A percentile compares a stretch with the other conserved stretches of the same genome.
These are phyloP conservation scores for Hymenotorrendiella dingleyae DNA, from an alignment of 2,329 filamentous ascomycete genomes.

Conservation along the genomic window DNA sequence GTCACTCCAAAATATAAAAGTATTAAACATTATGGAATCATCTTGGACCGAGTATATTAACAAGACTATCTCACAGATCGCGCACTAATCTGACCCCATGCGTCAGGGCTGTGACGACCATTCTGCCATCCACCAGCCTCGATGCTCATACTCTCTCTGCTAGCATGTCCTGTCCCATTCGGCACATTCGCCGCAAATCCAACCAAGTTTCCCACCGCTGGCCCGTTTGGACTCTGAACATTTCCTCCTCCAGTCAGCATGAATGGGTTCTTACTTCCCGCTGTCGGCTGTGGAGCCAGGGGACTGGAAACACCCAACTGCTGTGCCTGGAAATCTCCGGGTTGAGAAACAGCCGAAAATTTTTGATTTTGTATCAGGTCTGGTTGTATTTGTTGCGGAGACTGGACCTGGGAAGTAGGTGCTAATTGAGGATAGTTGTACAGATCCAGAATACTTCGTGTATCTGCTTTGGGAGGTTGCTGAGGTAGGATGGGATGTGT, in stretches of 20 bases:
- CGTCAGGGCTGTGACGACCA: slow-evolving; percentile 72
- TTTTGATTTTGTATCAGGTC: slow-evolving; percentile 14
- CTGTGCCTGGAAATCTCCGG: slow-evolving; percentile 2
- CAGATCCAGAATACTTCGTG: slow-evolving; percentile 68
- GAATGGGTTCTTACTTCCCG: slow-evolving; percentile 31
- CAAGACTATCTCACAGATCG: slow-evolving; percentile 26
- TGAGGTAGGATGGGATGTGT: slow-evolving; percentile 35
- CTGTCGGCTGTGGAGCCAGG: slow-evolving; percentile 8
- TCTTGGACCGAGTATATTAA: no score
- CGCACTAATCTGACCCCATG: slow-evolving; percentile 61
- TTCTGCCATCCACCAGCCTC: slow-evolving; percentile 49
- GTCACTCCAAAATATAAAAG: background rate
- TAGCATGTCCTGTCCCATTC: slow-evolving; percentile 41
- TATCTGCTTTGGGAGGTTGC: slow-evolving; percentile 53
- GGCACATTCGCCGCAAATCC: slow-evolving; percentile 16
- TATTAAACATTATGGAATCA: background rate
- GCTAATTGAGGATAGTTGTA: slow-evolving; percentile 47
- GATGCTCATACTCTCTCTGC: slow-evolving; percentile 61
- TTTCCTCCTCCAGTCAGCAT: slow-evolving; percentile 16
- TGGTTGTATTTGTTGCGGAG: slow-evolving; percentile 18
- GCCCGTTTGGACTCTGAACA: slow-evolving; percentile 21
- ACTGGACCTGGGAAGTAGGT: slow-evolving; percentile 18
- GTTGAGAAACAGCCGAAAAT: background rate
- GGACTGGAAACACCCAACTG: slow-evolving; percentile 16
- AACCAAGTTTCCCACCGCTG: slow-evolving; percentile 21